Evolutionary conservation across 495 filamentous ascomycete genomes (phyloP), one percentile per base, ranked within the genome.

Genomic region (Podospora conica): DNA sequence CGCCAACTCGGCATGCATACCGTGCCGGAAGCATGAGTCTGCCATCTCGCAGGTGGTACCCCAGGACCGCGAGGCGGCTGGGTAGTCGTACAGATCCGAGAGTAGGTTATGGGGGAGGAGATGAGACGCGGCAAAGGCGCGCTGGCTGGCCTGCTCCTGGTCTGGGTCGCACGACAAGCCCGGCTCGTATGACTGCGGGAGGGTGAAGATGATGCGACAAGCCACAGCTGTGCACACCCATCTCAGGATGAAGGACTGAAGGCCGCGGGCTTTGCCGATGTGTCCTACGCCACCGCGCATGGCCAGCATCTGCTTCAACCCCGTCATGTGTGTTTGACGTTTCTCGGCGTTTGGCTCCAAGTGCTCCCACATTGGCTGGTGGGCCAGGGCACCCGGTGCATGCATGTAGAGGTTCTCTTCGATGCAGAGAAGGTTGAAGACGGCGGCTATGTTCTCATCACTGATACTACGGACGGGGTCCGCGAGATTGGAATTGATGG

Each of bases 391-490:
- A n/a, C n/a, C n/a, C n/a, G n/a, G n/a, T n/a, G n/a, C n/a, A 27
- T 70, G 58, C 0, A 68, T 55, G 21, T 55, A 53, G 1, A 70
- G 60, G 29, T 65, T 68, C 53, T 70, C 69, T 40, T 70, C 69
- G 53, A 61, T 66, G 31, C 62, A 63, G 21, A 68, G 61, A 10
- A 70, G 22, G 28, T 66, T 57, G 55, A 68, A 68, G 21, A 70
- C 69, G 9, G 65, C 60, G 4, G 63, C 62, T 31, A 70, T 55
- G 60, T 61, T 70, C 20, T 68, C 69, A 60, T 70, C 65, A 15
- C 53, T 65, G 18, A 68, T 22, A 1, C 63, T 63, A 1, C 12
- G 21, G 3, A 65, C 15, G 23, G 62, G 48, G 48, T 60, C 61
- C 3, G 53, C 11, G 6, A 70, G 40, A 31, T 58, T 55, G 1